Evolutionary conservation across 371 early-diverging fungal genomes (phyloP).

Genomic region (Mortierella sp.): DNA sequence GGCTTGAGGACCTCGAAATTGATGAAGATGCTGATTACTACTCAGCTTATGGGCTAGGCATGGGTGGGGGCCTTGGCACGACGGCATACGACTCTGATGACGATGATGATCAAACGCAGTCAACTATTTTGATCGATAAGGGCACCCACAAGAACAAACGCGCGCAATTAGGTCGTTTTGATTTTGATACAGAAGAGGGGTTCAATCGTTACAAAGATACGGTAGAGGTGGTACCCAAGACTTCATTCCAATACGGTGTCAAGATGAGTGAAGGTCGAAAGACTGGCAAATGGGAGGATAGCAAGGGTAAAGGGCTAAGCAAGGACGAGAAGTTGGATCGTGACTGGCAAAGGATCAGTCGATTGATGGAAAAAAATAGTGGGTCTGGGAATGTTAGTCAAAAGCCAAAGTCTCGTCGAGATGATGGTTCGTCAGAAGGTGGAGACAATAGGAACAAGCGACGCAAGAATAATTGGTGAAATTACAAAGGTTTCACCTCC

Average conservation of each 20-base stretch:
- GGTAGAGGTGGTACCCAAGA: constrained; percentile 79
- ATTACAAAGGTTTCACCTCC: neutral
- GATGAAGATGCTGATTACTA: constrained; percentile 56
- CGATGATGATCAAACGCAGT: constrained; percentile 59
- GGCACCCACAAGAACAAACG: constrained; percentile 79
- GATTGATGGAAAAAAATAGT: constrained; percentile 75
- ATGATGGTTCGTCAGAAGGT: constrained; percentile 17
- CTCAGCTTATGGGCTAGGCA: constrained; percentile 41
- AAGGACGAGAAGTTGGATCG: constrained; percentile 74
- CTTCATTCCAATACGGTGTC: constrained; percentile 83
- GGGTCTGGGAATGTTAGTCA: constrained; percentile 62
- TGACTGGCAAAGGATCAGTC: constrained; percentile 77
- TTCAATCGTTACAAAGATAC: constrained; percentile 79
- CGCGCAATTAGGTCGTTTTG: constrained; percentile 77
- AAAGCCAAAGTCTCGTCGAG: constrained; percentile 27
- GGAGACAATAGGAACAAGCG: constrained; percentile 34
- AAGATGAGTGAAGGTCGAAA: constrained; percentile 81
- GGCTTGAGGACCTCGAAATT: constrained; percentile 37
- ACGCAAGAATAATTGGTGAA: constrained; percentile 41
- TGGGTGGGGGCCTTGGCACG: constrained; percentile 35
- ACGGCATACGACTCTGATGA: constrained; percentile 68
- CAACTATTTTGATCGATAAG: constrained; percentile 71
- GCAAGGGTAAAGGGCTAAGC: constrained; percentile 60
- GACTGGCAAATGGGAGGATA: constrained; percentile 59
- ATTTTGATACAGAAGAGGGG: constrained; percentile 85